phyloP scores from a whole-genome alignment of 352 stramenopile genomes.

The Globisporangium heterothallicum region DNA sequence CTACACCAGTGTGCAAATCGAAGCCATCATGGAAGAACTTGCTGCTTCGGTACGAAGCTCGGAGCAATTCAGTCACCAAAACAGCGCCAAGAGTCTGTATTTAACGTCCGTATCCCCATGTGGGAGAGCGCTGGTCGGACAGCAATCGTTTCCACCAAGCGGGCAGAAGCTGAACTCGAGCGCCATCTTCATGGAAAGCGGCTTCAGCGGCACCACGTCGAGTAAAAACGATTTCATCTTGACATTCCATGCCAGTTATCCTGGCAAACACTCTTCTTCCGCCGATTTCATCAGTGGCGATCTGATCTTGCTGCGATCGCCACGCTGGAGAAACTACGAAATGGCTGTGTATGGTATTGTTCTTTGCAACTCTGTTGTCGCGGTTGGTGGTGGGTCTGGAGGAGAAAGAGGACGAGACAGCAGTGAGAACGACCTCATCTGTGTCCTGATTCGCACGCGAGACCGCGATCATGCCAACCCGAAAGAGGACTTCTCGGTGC shows the following conservation, averaged over 20 bases:
- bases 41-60: conserved; percentile 47
- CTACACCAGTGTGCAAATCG: conserved; percentile 51
- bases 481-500: conserved; percentile 30
- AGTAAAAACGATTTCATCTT: conserved; percentile 56
- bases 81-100: conserved; percentile 20
- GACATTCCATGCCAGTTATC: conserved; percentile 34
- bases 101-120: conserved; percentile 67
- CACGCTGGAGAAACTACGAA: conserved; percentile 52
- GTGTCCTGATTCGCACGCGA: conserved; percentile 49
- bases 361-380: conserved; percentile 64
- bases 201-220: conserved; percentile 39
- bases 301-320: conserved; percentile 53
- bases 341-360: conserved; percentile 60
- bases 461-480: conserved; percentile 17
- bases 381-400: conserved; percentile 18
- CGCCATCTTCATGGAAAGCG: conserved; percentile 70
- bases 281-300: conserved; percentile 57
- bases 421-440: conserved; percentile 44
- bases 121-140: conserved; percentile 6
- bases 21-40: conserved; percentile 70
- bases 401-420: conserved; percentile 3
- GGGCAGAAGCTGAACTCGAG: conserved; percentile 29
- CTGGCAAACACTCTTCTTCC: conserved; percentile 6
- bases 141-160: conserved; percentile 13
- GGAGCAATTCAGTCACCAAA: conserved; percentile 31